These are phyloP conservation scores for Termitomyces eurrhizus DNA, from an alignment of 768 basidiomycete species.

Conservation along the genomic window DNA sequence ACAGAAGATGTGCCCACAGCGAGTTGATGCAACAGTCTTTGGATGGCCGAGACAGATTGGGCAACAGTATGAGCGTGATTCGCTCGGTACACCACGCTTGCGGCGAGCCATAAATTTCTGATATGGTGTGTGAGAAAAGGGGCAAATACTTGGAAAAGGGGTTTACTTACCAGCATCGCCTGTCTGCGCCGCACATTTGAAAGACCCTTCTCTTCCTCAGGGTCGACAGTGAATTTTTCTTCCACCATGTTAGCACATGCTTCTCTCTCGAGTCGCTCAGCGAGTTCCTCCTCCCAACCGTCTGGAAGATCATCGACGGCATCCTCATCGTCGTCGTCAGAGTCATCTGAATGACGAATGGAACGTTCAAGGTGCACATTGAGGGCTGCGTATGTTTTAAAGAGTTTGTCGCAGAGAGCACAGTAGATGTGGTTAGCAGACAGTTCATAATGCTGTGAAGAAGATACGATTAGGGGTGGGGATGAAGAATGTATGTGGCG, in stretches of 20 bases:
- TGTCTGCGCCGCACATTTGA: conserved; percentile 6
- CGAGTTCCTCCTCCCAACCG: conserved; percentile 13
- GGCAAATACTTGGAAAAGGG: neutral
- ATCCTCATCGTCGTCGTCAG: conserved; percentile 4
- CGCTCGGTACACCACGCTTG: conserved; percentile 4
- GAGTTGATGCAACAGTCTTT: neutral
- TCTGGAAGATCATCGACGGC: neutral
- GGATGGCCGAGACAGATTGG: conserved; percentile 6
- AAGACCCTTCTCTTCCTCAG: neutral
- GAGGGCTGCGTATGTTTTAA: conserved; percentile 4
- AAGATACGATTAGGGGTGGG: neutral
- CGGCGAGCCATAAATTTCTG: conserved; percentile 12
- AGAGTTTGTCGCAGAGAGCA: conserved; percentile 6
- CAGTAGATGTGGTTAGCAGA: conserved; percentile 12
- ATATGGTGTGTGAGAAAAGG: neutral
- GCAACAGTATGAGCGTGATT: conserved; percentile 5
- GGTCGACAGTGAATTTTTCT: conserved; percentile 1
- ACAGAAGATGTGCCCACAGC: conserved; percentile 14
- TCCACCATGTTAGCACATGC: conserved; percentile 1
- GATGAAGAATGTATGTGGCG: neutral
- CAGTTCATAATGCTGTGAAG: conserved; percentile 5
- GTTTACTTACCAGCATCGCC: conserved; percentile 10
- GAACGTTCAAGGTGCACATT: conserved; percentile 8
- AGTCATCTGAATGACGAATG: conserved; percentile 9
- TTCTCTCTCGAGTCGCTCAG: neutral